Percentiles rank a stretch among this genome's conserved stretches.
phyloP scores from a whole-genome alignment of 331 rosid genomes.

The Arachis monticola region DNA sequence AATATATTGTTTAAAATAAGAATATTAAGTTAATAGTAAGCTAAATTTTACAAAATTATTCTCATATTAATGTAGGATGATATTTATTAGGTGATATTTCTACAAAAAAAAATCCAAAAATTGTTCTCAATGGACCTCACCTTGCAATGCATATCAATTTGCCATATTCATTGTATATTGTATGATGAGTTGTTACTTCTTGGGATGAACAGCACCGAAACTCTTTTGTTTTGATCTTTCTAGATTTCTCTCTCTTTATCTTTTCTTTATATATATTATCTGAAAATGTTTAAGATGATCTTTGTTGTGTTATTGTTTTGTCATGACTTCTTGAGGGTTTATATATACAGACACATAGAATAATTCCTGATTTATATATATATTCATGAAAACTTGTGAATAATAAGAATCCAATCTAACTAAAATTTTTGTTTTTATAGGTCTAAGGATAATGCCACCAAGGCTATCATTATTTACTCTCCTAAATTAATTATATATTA shows the following conservation, averaged over 20 bases:
- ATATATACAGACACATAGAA: too few relatives aligned
- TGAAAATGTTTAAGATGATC: too few relatives aligned
- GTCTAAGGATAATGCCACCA: neutral
- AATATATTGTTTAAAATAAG: too few relatives aligned
- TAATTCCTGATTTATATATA: too few relatives aligned
- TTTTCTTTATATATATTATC: neutral
- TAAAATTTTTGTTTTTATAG: neutral
- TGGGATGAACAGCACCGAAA: neutral
- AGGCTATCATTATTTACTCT: neutral
- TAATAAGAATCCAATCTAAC: too few relatives aligned
- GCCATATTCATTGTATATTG: slow-evolving; percentile 38
- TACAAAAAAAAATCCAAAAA: too few relatives aligned
- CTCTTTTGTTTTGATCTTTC: neutral
- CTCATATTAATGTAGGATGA: too few relatives aligned
- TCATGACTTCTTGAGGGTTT: too few relatives aligned
- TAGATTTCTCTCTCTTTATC: neutral
- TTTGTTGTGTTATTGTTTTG: too few relatives aligned
- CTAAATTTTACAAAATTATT: too few relatives aligned
- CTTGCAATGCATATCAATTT: slow-evolving; percentile 14
- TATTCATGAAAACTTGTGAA: neutral
- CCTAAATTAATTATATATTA: neutral
- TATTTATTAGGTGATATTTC: too few relatives aligned
- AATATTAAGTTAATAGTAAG: too few relatives aligned
- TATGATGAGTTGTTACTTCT: slow-evolving; percentile 32
- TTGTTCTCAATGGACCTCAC: slow-evolving; percentile 6